These are phyloP conservation scores for Fusarium begoniae DNA, from an alignment of 2,329 filamentous ascomycete species.

Conservation along the genomic window DNA sequence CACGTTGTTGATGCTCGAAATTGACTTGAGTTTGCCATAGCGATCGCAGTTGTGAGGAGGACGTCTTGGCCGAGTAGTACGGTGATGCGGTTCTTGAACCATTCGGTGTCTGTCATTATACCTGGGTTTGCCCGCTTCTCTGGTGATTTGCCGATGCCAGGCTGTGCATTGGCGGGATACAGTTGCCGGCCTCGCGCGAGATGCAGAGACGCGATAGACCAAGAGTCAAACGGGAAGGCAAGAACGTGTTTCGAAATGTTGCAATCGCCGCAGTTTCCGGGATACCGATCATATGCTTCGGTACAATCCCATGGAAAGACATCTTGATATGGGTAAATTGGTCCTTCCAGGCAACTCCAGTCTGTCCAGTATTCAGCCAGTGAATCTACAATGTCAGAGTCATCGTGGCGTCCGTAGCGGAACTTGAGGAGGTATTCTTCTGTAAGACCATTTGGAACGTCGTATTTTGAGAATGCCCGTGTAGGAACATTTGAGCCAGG, in stretches of 20 bases:
- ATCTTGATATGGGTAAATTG: slow-evolving; percentile 51
- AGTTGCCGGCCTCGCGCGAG: slow-evolving; percentile 45
- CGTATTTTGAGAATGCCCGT: slow-evolving; percentile 43
- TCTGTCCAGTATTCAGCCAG: slow-evolving; percentile 57
- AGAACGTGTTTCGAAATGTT: slow-evolving; percentile 55
- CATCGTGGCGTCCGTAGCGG: slow-evolving; percentile 49
- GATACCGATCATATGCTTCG: slow-evolving; percentile 51
- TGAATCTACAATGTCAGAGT: slow-evolving; percentile 53
- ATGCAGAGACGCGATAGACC: slow-evolving; percentile 51
- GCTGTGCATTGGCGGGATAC: slow-evolving; percentile 39
- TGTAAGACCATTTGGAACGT: slow-evolving; percentile 50
- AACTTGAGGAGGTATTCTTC: slow-evolving; percentile 54
- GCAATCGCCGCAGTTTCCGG: slow-evolving; percentile 49
- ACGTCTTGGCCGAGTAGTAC: slow-evolving; percentile 45
- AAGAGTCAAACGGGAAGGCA: slow-evolving; percentile 55
- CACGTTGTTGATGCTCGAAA: slow-evolving; percentile 46
- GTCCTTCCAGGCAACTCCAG: slow-evolving; percentile 50
- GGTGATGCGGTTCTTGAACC: slow-evolving; percentile 48
- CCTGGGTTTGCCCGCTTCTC: not conserved
- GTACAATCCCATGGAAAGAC: slow-evolving; percentile 59
- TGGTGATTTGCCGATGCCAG: accelerated
- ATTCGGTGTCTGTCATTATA: slow-evolving; percentile 37
- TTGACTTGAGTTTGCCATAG: slow-evolving; percentile 44
- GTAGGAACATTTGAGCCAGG: slow-evolving; percentile 35
- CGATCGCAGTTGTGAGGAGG: slow-evolving; percentile 44